Conservation (phyloP, 2,329 filamentous ascomycete species). For the Alternaria triticimaculans region DNA sequence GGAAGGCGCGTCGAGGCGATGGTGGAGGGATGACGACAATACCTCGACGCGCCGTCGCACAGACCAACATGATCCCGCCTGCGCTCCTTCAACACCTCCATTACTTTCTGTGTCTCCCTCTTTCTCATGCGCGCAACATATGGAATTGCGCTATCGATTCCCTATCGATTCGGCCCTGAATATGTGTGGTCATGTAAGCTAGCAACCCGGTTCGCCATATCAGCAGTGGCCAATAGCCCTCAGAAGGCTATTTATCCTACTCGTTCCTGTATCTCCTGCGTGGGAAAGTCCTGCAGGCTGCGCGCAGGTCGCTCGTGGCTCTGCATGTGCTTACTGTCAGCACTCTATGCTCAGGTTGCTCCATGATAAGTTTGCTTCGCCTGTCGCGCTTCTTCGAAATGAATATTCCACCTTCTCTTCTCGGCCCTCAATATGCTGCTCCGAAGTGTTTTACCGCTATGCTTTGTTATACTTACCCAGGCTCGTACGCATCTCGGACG, state of each 20-base stretch:
- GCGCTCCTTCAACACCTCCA: too few species aligned
- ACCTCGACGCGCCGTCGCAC: too few species aligned
- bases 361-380: background rate
- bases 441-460: background rate
- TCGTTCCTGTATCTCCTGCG: background rate
- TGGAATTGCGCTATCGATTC: too few species aligned
- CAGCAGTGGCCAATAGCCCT: background rate
- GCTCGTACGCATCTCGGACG: slow-evolving; percentile 10
- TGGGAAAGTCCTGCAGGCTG: background rate
- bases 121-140: too few species aligned
- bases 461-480: background rate
- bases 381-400: background rate
- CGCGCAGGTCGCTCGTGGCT: background rate
- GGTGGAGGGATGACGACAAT: too few species aligned
- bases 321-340: background rate
- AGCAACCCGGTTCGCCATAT: too few species aligned
- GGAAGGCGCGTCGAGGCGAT: too few species aligned
- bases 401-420: background rate
- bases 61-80: too few species aligned
- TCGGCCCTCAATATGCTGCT: background rate
- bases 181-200: too few species aligned
- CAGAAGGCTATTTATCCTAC: background rate
- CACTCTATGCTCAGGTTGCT: background rate
- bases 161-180: too few species aligned
- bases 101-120: too few species aligned